Conservation (phyloP, 345 rosid genomes). For the Rhodamnia rubescens region DNA sequence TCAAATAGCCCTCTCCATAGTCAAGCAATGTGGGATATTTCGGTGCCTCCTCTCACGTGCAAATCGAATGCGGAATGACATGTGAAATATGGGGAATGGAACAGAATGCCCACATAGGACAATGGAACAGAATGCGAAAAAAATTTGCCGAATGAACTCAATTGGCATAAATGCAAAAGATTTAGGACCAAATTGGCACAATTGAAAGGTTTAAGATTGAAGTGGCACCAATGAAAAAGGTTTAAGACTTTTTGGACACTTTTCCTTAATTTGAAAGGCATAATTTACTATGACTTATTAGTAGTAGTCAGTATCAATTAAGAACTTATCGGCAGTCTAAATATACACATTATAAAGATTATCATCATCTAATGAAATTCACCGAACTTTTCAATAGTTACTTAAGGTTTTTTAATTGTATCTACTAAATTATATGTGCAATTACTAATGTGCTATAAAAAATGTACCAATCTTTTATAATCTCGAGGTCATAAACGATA, state of each 20-base stretch:
- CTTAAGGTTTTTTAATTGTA: not conserved
- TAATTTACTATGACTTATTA: not conserved
- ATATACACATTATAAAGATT: not conserved
- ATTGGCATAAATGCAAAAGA: not conserved
- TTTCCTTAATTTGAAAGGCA: not conserved
- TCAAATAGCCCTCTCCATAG: too few species aligned
- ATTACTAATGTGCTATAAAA: not conserved
- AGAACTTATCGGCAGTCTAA: not conserved
- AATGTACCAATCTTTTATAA: not conserved
- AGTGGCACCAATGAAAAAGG: rapidly evolving
- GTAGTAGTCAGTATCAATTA: not conserved
- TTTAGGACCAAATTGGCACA: too few species aligned
- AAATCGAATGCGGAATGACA: too few species aligned
- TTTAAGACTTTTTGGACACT: not conserved
- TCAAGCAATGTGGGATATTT: too few species aligned
- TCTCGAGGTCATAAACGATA: not conserved
- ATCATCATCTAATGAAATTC: not conserved
- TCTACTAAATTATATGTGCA: not conserved
- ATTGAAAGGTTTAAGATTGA: too few species aligned
- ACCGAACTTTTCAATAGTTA: rapidly evolving
- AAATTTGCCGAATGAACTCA: not conserved
- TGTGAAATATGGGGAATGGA: too few species aligned
- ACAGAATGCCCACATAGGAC: too few species aligned
- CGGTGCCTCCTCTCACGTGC: too few species aligned
- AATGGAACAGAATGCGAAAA: too few species aligned